Evolutionary conservation across 2,329 filamentous ascomycete genomes (phyloP).

Genomic region (Aspergillus phoenicis): DNA sequence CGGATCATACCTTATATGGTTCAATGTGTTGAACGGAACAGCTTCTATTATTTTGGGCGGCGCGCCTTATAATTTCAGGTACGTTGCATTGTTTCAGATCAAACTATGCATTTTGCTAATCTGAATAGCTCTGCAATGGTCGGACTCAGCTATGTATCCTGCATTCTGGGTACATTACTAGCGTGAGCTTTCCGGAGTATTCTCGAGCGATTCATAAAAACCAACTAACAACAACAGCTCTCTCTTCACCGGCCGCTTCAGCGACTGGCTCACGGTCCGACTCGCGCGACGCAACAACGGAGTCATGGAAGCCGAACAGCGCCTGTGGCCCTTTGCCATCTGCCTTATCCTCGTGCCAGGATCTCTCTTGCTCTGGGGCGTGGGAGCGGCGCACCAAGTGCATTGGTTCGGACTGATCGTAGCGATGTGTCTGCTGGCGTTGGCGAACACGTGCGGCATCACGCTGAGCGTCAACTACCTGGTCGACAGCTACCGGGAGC

Average conservation of each 20-base stretch:
- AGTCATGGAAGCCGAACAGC: slow-evolving; percentile 46
- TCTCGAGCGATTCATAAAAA: not conserved
- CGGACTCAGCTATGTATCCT: slow-evolving; percentile 42
- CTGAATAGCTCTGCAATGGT: slow-evolving; percentile 39
- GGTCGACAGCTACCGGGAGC: slow-evolving; percentile 45
- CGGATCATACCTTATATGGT: slow-evolving; percentile 43
- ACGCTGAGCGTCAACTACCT: slow-evolving; percentile 45
- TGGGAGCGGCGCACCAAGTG: slow-evolving; percentile 45
- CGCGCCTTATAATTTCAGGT: slow-evolving; percentile 43
- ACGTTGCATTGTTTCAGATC: not conserved
- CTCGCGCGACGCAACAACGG: slow-evolving; percentile 45
- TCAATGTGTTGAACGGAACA: slow-evolving; percentile 46
- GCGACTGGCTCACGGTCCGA: slow-evolving; percentile 43
- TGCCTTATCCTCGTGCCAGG: slow-evolving; percentile 40
- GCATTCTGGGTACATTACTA: slow-evolving; percentile 35
- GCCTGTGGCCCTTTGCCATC: slow-evolving; percentile 43
- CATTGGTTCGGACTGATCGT: slow-evolving; percentile 48
- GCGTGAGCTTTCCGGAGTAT: slow-evolving; percentile 25
- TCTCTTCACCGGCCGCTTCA: slow-evolving; percentile 43
- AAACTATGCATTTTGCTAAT: slow-evolving; percentile 17
- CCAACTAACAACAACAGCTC: slow-evolving; percentile 27
- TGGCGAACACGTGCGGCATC: slow-evolving; percentile 41
- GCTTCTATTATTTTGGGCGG: slow-evolving; percentile 40
- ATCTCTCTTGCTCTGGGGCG: slow-evolving; percentile 43
- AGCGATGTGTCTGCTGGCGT: slow-evolving; percentile 47